Evolutionary conservation across 148 eudicot genomes (phyloP).

Genomic region (Silene conica): DNA sequence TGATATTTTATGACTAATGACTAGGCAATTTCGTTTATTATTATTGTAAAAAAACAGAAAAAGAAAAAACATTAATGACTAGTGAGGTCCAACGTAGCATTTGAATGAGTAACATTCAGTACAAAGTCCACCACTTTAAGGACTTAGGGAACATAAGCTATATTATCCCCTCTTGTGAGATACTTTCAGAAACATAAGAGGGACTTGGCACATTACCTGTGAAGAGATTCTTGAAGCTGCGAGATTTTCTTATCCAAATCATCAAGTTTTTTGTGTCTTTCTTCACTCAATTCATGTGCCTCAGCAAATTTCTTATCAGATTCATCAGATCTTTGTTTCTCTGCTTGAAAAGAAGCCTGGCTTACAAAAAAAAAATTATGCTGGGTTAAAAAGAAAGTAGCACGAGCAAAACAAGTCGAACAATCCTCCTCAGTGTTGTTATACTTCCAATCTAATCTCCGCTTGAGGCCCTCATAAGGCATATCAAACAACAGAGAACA

Average conservation of each 20-base stretch:
- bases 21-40: too few species aligned
- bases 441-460: neutral
- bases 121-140: neutral
- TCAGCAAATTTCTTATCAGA: conserved; percentile 53
- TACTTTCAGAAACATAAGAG: neutral
- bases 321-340: conserved; percentile 59
- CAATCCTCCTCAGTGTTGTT: conserved; percentile 6
- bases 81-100: neutral
- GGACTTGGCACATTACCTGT: conserved; percentile 43
- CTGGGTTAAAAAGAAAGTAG: neutral
- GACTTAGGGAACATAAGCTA: neutral
- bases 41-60: too few species aligned
- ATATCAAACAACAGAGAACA: neutral
- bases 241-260: conserved; percentile 64
- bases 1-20: neutral
- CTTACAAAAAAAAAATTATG: conserved; percentile 8
- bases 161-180: neutral
- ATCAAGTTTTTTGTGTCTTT: conserved; percentile 60
- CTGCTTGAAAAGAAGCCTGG: conserved; percentile 60
- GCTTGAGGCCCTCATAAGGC: neutral
- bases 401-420: neutral
- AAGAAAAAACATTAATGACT: too few species aligned
- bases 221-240: conserved; percentile 78
- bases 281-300: conserved; percentile 53
- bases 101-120: neutral